Conservation (phyloP, 2,329 filamentous ascomycete species). For the Xylariaceae sp. region DNA sequence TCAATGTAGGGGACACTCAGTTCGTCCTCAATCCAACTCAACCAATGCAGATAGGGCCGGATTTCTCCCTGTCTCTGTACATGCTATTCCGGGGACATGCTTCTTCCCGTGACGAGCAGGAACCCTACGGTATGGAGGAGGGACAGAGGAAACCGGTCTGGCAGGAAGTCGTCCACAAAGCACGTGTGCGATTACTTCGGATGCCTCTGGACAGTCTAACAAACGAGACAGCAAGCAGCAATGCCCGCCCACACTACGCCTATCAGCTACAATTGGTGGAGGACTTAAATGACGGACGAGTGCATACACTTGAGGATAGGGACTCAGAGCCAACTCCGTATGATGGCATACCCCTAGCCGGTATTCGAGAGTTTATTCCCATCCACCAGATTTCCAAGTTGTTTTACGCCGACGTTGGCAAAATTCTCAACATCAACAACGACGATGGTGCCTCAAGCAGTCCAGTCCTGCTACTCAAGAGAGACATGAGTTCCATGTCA, state of each 20-base stretch:
- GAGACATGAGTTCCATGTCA: conserved; percentile 57
- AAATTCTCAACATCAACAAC: conserved; percentile 72
- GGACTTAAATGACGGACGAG: conserved; percentile 60
- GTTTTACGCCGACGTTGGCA: conserved; percentile 87
- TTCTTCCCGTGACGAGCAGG: conserved; percentile 42
- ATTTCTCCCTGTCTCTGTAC: conserved; percentile 82
- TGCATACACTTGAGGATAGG: conserved; percentile 41
- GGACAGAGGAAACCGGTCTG: conserved; percentile 67
- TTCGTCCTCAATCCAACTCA: conserved; percentile 61
- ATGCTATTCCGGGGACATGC: conserved; percentile 88
- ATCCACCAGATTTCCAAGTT: conserved; percentile 70
- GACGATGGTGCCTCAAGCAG: conserved; percentile 60
- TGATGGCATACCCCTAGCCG: conserved; percentile 39
- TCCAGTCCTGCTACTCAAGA: conserved; percentile 68
- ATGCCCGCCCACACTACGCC: conserved; percentile 50
- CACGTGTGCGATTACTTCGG: conserved; percentile 71
- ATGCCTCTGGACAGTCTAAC: conserved; percentile 42
- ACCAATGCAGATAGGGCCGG: conserved; percentile 77
- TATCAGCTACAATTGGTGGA: conserved; percentile 82
- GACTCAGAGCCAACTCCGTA: conserved; percentile 30
- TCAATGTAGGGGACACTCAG: conserved; percentile 80
- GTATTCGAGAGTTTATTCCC: conserved; percentile 50
- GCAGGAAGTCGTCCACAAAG: conserved; percentile 97
- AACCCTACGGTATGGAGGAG: conserved; percentile 42
- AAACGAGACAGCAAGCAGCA: conserved; percentile 5